Conservation (phyloP, 2,329 filamentous ascomycete species). For the Alternaria incomplexa region DNA sequence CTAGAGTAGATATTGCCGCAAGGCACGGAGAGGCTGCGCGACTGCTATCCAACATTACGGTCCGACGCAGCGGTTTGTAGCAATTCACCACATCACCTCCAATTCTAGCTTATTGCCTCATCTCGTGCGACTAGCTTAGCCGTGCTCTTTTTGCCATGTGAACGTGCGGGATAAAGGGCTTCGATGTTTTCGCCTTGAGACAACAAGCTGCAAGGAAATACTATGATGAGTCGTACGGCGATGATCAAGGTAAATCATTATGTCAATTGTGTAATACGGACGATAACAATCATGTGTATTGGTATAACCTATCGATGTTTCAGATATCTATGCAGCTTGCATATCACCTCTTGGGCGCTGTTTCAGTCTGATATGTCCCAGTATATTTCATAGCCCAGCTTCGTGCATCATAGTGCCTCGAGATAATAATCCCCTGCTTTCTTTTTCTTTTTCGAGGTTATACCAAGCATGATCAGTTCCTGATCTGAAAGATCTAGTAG, state of each 20-base stretch:
- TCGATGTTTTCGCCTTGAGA: neutral
- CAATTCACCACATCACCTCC: neutral
- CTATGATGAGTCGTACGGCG: neutral
- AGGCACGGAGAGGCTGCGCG: neutral
- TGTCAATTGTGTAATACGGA: too few species aligned
- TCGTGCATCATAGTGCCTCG: neutral
- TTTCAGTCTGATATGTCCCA: neutral
- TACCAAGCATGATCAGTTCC: too few species aligned
- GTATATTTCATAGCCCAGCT: neutral
- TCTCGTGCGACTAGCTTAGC: neutral
- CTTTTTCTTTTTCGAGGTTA: too few species aligned
- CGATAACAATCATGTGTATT: too few species aligned
- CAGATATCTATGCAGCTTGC: neutral
- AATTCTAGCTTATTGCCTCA: neutral
- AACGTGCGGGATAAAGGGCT: neutral
- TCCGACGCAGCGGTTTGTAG: neutral
- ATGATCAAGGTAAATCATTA: neutral
- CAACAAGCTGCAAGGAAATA: neutral
- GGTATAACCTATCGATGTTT: neutral
- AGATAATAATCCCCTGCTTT: too few species aligned
- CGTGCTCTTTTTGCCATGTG: neutral
- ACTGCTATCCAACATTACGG: slow-evolving; percentile 8
- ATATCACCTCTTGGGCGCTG: neutral
- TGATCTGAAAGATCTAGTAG: too few species aligned
- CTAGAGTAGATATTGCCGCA: slow-evolving; percentile 4